Percentiles rank a stretch among this genome's conserved stretches.
These are phyloP conservation scores for Hygrophila difformis DNA, from an alignment of 257 asterid species.

Conservation along the genomic window DNA sequence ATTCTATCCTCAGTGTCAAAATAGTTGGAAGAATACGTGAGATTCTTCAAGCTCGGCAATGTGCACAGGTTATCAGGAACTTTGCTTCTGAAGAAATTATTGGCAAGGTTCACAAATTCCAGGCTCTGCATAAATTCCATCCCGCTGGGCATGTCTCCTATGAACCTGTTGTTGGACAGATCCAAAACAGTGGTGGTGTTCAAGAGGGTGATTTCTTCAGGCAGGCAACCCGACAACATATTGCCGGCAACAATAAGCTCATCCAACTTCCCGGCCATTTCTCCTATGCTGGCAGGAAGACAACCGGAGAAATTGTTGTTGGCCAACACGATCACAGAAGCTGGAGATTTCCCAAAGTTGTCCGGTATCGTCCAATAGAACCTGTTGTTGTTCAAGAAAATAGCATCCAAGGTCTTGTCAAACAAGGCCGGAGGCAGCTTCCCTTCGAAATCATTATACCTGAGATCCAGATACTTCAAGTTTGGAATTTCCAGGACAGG, in stretches of 20 bases:
- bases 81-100: conserved; percentile 42
- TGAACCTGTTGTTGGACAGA: conserved; percentile 38
- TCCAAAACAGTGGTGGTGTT: conserved; percentile 40
- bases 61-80: conserved; percentile 49
- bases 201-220: conserved; percentile 54
- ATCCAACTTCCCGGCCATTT: conserved; percentile 50
- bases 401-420: conserved; percentile 46
- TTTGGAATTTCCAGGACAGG: conserved; percentile 37
- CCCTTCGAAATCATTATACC: conserved; percentile 83
- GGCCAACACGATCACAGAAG: conserved; percentile 55
- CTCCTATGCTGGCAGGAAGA: conserved; percentile 59
- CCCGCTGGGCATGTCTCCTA: conserved; percentile 49
- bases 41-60: conserved; percentile 36
- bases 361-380: conserved; percentile 47
- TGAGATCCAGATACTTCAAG: conserved; percentile 53
- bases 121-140: conserved; percentile 36
- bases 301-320: conserved; percentile 55
- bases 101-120: conserved; percentile 28
- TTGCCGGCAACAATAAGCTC: conserved; percentile 40
- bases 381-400: conserved; percentile 57
- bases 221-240: conserved; percentile 63
- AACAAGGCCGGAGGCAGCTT: conserved; percentile 38
- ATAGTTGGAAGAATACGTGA: conserved; percentile 38
- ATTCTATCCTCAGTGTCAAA: conserved; percentile 29
- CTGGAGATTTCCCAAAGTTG: conserved; percentile 60